Conservation (phyloP, 1,139 yeast genomes). For the Arxiozyma bovina region DNA sequence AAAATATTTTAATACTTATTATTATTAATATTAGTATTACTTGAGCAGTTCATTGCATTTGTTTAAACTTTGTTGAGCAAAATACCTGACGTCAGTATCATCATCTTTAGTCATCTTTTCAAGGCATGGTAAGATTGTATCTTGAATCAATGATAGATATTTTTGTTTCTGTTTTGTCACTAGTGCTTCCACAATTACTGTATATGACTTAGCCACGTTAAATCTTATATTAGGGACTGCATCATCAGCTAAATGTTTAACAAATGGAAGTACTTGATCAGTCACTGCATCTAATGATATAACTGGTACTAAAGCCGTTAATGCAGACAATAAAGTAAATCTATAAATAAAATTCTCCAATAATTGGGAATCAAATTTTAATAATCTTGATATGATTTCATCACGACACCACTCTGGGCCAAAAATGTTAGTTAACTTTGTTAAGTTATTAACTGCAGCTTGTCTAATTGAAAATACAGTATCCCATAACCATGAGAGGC, state of each 20-base stretch:
- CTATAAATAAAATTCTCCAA: constrained; percentile 65
- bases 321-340: constrained; percentile 81
- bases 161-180: constrained; percentile 24
- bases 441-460: constrained; percentile 84
- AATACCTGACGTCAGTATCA: constrained; percentile 86
- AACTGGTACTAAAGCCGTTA: constrained; percentile 69
- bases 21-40: neutral
- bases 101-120: constrained; percentile 58
- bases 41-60: constrained; percentile 16
- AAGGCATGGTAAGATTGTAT: constrained; percentile 55
- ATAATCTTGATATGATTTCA: constrained; percentile 71
- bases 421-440: constrained; percentile 72
- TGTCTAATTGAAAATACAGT: constrained; percentile 93
- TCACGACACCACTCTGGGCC: constrained; percentile 91
- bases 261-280: constrained; percentile 67
- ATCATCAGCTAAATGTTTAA: constrained; percentile 63
- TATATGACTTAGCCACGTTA: constrained; percentile 83
- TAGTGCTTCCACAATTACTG: constrained; percentile 49
- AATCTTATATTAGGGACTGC: constrained; percentile 91
- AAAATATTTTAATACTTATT: neutral
- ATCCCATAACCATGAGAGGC: constrained; percentile 98
- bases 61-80: constrained; percentile 55
- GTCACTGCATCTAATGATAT: constrained; percentile 49
- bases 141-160: constrained; percentile 34
- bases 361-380: constrained; percentile 40